Evolutionary conservation across 2,329 filamentous ascomycete genomes (phyloP), one percentile per base, ranked within the genome.

Genomic region (Sarocladiaceae sp.): DNA sequence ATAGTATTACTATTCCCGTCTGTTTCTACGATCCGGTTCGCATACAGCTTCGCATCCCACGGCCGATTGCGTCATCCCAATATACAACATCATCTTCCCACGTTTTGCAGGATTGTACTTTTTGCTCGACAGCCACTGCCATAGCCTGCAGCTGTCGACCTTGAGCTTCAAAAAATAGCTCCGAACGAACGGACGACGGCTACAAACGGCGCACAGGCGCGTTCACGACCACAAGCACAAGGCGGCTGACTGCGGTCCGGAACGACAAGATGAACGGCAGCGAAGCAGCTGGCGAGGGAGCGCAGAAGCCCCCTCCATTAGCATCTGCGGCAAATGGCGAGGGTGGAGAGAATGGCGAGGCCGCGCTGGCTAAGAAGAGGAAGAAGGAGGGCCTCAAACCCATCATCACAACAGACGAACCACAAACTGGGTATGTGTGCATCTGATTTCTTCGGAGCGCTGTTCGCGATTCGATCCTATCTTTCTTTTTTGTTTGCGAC

Each of bases 341-440:
- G 44, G 33, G 23, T 27, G 40, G 29, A n/a, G 40, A 32, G 6
- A 64, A 64, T 47, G 56, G 58, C 45, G 55, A 51, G 44, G 59
- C 53, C 43, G 50, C 57, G n/a, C 47, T 51, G 19, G 56, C 58
- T 18, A 87, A 85, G 73, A 88, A 88, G 73, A 76, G 82, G 58
- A 82, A 83, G 70, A 88, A 88, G 73, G 80, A 83, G 33, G 75
- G 74, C 44, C 67, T 86, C 53, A 85, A 86, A 67, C 84, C 84
- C 56, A 87, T 88, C 58, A 83, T 88, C 64, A 88, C 83, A 32
- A 84, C 76, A 48, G 82, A 86, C 56, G 71, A 66, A 60, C 65
- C 57, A 37, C 51, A 58, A 54, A 48, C 53, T 41, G 66, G 59
- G 65, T 69, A 61, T 47, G 65, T 69, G 56, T 41, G 31, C 27